phyloP scores from a whole-genome alignment of 768 basidiomycete species.

The Lyophyllum decastes region DNA sequence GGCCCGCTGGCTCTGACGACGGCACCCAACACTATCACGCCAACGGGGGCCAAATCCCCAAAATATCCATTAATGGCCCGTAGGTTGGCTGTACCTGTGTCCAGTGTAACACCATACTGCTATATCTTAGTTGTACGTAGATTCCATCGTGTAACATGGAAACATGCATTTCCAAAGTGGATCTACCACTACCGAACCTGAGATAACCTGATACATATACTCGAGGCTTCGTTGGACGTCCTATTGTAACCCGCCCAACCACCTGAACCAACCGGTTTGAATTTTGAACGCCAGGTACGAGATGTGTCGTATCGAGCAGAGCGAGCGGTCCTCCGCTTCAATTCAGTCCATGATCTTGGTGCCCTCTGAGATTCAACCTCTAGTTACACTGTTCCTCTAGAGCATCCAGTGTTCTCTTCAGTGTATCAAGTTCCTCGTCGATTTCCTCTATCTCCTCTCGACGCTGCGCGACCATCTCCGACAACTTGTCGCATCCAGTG shows the following conservation, averaged over 20 bases:
- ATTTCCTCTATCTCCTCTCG: slow-evolving; percentile 47
- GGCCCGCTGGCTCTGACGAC: slow-evolving; percentile 1
- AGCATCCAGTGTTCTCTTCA: slow-evolving; percentile 37
- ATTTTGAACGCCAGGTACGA: too few species aligned
- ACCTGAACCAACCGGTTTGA: too few species aligned
- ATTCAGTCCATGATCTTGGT: not conserved
- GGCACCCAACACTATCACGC: not conserved
- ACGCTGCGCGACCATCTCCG: slow-evolving; percentile 38
- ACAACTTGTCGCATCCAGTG: slow-evolving; percentile 48
- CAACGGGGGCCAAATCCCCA: slow-evolving; percentile 19
- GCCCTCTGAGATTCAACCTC: not conserved
- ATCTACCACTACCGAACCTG: too few species aligned
- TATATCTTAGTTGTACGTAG: slow-evolving; percentile 12
- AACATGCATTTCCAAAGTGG: not conserved
- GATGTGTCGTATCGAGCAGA: too few species aligned
- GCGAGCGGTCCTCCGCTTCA: not conserved
- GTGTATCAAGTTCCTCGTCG: slow-evolving; percentile 39
- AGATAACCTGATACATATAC: too few species aligned
- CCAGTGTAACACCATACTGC: slow-evolving; percentile 8
- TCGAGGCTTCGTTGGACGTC: too few species aligned
- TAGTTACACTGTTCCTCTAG: slow-evolving; percentile 14
- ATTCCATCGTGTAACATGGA: slow-evolving; percentile 5
- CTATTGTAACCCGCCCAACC: too few species aligned
- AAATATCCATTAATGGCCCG: slow-evolving; percentile 17
- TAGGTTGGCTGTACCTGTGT: slow-evolving; percentile 1